Percentiles rank a stretch among this genome's conserved stretches.
Evolutionary conservation across 2,329 filamentous ascomycete genomes (phyloP).

Genomic region (Shiraia sp.): DNA sequence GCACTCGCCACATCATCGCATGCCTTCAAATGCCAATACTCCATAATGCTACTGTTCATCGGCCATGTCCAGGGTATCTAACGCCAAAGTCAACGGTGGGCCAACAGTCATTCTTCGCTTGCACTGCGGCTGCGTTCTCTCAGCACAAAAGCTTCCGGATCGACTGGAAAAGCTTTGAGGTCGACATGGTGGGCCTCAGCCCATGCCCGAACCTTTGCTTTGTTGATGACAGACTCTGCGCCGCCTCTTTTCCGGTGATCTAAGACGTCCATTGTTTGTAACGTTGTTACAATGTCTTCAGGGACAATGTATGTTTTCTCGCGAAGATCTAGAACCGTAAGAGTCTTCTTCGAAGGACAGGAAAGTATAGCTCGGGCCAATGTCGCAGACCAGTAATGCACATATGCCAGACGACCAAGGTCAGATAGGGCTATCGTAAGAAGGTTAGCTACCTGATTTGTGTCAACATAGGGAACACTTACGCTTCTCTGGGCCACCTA

Average conservation of each 20-base stretch:
- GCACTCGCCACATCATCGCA: neutral
- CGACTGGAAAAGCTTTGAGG: constrained; percentile 64
- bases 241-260: constrained; percentile 57
- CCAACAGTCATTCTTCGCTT: constrained; percentile 40
- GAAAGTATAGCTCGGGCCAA: constrained; percentile 69
- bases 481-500: constrained; percentile 91
- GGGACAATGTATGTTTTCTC: constrained; percentile 78
- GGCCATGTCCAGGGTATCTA: constrained; percentile 7
- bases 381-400: constrained; percentile 82
- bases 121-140: constrained; percentile 53
- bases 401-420: constrained; percentile 80
- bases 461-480: constrained; percentile 8
- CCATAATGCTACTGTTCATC: neutral
- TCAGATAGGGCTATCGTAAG: constrained; percentile 68
- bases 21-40: no score
- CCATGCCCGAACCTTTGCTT: constrained; percentile 67
- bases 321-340: constrained; percentile 74
- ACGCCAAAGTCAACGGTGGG: constrained; percentile 4
- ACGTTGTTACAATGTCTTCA: constrained; percentile 78
- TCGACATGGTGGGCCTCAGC: constrained; percentile 64
- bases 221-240: constrained; percentile 57
- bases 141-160: constrained; percentile 73
- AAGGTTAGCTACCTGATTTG: constrained; percentile 9
- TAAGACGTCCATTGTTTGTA: constrained; percentile 79
- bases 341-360: constrained; percentile 50